A percentile compares a stretch with the other conserved stretches of the same genome.
phyloP scores from a whole-genome alignment of 1,284 basidiomycete genomes.

The Irpex rosettiformis region DNA sequence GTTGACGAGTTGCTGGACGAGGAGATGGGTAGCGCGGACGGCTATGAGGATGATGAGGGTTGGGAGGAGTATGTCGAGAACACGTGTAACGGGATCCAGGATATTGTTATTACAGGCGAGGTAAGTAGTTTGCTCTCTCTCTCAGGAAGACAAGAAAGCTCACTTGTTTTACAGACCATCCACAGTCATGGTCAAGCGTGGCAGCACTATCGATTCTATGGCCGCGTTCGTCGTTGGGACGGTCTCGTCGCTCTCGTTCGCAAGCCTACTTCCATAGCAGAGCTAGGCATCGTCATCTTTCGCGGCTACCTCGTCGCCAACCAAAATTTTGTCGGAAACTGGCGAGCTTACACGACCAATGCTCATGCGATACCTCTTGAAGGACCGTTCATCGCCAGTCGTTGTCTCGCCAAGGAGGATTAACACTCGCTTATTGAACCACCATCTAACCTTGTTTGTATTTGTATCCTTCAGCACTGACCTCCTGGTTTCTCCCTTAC shows the following conservation, averaged over 20 bases:
- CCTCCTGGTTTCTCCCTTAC: not conserved
- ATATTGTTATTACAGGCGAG: constrained; percentile 57
- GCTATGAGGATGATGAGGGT: constrained; percentile 19
- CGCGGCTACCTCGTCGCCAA: constrained; percentile 67
- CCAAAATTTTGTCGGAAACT: constrained; percentile 65
- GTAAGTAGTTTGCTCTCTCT: constrained; percentile 25
- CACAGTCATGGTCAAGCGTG: constrained; percentile 54
- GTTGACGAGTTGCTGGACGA: constrained; percentile 29
- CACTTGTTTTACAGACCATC: constrained; percentile 42
- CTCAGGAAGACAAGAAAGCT: constrained; percentile 3
- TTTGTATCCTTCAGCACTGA: not conserved
- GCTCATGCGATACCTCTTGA: constrained; percentile 42
- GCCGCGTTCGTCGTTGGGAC: constrained; percentile 64
- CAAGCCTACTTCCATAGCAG: constrained; percentile 32
- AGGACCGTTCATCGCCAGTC: constrained; percentile 43
- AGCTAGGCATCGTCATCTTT: constrained; percentile 49
- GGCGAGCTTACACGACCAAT: constrained; percentile 48
- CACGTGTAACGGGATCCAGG: constrained; percentile 48
- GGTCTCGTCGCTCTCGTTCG: constrained; percentile 64
- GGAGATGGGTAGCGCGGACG: constrained; percentile 20
- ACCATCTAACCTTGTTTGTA: too few species aligned
- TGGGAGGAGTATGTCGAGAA: constrained; percentile 20
- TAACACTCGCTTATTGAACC: not conserved
- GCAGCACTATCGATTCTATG: constrained; percentile 57
- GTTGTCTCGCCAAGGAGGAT: not conserved